A percentile compares a stretch with the other conserved stretches of the same genome.
These are phyloP conservation scores for Chytriomyces sp. DNA, from an alignment of 192 early-diverging fungal species.

Conservation along the genomic window DNA sequence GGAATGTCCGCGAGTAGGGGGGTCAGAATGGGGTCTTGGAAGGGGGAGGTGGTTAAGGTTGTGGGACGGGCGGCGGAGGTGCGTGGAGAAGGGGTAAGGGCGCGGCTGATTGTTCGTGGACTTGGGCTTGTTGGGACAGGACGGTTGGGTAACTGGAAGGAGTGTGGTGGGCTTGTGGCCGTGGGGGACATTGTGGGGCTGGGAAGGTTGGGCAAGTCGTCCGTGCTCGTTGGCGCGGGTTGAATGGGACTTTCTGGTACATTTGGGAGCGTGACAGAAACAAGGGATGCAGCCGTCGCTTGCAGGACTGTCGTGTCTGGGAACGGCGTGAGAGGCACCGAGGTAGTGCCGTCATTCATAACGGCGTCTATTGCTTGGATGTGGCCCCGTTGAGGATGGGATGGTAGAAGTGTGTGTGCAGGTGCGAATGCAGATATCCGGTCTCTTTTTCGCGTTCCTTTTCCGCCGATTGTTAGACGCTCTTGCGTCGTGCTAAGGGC, in stretches of 20 bases:
- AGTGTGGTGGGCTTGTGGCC: constrained; percentile 7
- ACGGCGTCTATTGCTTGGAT: background rate
- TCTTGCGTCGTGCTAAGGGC: no score
- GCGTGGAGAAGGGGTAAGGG: no score
- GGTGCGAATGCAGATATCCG: background rate
- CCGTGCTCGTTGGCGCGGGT: background rate
- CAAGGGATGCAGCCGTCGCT: background rate
- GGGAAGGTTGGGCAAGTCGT: constrained; percentile 37
- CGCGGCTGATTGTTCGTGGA: background rate
- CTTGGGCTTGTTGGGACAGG: background rate
- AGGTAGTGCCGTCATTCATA: background rate
- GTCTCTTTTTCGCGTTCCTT: background rate
- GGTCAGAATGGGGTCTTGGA: constrained; percentile 1
- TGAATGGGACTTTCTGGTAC: background rate
- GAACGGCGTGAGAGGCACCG: background rate
- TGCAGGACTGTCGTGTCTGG: background rate
- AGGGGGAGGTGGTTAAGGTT: no score
- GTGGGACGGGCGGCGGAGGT: no score
- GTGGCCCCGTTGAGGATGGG: background rate
- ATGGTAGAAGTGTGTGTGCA: no score
- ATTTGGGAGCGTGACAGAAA: background rate
- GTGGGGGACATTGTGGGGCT: constrained; percentile 55
- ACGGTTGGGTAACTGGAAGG: background rate
- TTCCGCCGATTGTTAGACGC: background rate
- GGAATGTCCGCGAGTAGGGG: constrained; percentile 41